Base-by-base conservation (phyloP, 2,329 filamentous ascomycete species). In the Fusarium cicatricum region DNA sequence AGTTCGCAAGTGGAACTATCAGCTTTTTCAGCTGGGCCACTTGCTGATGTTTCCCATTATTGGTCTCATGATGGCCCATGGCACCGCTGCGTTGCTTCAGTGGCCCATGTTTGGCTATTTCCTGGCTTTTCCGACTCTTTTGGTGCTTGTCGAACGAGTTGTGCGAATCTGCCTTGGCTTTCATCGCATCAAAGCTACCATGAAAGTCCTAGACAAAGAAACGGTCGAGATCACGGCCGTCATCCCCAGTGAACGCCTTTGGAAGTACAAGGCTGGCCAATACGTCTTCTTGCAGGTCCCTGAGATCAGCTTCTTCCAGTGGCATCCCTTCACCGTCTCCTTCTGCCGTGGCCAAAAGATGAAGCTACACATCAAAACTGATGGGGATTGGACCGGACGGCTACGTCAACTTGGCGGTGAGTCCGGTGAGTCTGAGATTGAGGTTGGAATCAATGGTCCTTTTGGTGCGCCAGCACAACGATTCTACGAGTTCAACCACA, bases 271-370 rank as follows among this genome's bases (percentile, higher is more conserved):
- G 47, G 82, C 82, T n/a, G 82, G 83, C 0, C 82, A 85, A 64
- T 85, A 85, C 52, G 76, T 86, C 12, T 80, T 86, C 39, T 71
- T 85, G 0, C 82, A 85, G 59, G 80, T 85, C 0, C 83, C 82
- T 0, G 58, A 73, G 26, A 68, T 85, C 17, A 83, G 81, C 32
- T 71, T 75, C 43, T 85, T 82, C 52, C 82, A 85, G 61, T 86
- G 83, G 83, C 83, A 86, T 51, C 83, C 82, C 0, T 86, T 86
- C 60, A 85, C 83, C 0, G 80, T 86, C 0, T 85, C 83, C 0
- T 79, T 80, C 2, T 85, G 82, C 58, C 75, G 77, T 12, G 81
- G 78, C 0, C 79, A 80, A 21, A 75, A 78, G 28, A 77, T 86
- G 71, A 78, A 80, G 66, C 67, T 86, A 1, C 83, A 85, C 60